phyloP scores from a whole-genome alignment of 371 early-diverging fungal genomes.

The Mortierella sp. region DNA sequence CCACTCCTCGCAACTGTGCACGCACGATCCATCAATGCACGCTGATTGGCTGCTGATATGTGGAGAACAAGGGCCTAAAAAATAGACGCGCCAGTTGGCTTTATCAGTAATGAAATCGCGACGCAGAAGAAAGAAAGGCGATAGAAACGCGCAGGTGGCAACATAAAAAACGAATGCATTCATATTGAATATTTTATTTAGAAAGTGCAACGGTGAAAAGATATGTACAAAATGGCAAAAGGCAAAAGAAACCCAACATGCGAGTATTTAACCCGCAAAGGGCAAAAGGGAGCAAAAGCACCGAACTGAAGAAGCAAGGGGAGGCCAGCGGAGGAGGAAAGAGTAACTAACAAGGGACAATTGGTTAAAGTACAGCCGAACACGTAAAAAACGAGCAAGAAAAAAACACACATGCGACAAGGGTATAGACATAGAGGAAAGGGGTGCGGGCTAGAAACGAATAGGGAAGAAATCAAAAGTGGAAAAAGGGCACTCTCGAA shows the following conservation, averaged over 20 bases:
- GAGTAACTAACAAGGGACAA: background rate
- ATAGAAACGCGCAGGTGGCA: no score
- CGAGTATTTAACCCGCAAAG: no score
- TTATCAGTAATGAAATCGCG: background rate
- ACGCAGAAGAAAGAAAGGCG: background rate
- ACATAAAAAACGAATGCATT: no score
- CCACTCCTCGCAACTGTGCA: background rate
- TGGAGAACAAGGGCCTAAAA: background rate
- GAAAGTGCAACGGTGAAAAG: no score
- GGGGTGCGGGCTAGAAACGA: background rate
- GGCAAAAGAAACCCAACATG: no score
- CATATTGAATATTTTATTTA: no score
- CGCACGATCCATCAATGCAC: background rate
- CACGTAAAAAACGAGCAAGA: background rate
- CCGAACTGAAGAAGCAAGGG: no score
- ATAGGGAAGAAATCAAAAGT: background rate
- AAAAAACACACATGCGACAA: background rate
- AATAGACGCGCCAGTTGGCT: background rate
- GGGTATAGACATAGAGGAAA: background rate
- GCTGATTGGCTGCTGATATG: slow-evolving; percentile 2
- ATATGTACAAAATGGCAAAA: no score
- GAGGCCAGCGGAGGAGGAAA: background rate
- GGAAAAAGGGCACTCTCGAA: background rate
- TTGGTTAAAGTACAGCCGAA: slow-evolving; percentile 8
- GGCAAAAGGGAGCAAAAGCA: no score